Evolutionary conservation across 768 basidiomycete genomes (phyloP).

Genomic region (Crepidotus variabilis): DNA sequence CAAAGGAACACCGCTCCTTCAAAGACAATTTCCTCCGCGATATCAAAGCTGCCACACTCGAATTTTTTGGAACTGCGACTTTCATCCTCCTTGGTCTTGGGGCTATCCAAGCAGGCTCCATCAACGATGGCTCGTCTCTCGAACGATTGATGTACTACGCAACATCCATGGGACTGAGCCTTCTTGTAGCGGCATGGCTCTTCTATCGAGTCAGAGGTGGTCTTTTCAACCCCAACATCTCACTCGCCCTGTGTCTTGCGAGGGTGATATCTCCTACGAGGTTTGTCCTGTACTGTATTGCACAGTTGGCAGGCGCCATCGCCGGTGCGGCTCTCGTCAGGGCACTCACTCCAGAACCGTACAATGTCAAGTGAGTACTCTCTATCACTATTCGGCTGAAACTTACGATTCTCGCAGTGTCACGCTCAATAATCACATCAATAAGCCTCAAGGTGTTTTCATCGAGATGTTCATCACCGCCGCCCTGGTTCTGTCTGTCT

Average conservation of each 20-base stretch:
- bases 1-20: neutral
- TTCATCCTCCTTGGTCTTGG: constrained; percentile 68
- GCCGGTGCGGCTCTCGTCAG: constrained; percentile 53
- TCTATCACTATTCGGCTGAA: neutral
- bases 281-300: constrained; percentile 55
- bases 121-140: constrained; percentile 21
- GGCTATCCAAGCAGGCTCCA: constrained; percentile 54
- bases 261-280: constrained; percentile 53
- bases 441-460: constrained; percentile 56
- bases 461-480: constrained; percentile 72
- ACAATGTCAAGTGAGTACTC: constrained; percentile 48
- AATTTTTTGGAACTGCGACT: constrained; percentile 55
- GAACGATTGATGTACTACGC: constrained; percentile 53
- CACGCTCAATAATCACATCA: constrained; percentile 40
- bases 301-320: constrained; percentile 60
- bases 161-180: constrained; percentile 55
- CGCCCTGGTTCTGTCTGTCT: constrained; percentile 53
- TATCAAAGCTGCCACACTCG: constrained; percentile 44
- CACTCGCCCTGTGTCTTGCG: constrained; percentile 53
- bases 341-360: constrained; percentile 49
- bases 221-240: constrained; percentile 64
- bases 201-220: constrained; percentile 64
- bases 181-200: constrained; percentile 63
- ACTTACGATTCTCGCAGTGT: constrained; percentile 34
- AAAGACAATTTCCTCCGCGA: constrained; percentile 30